Conservation (phyloP, 345 rosid species). For the Brassica incana region DNA sequence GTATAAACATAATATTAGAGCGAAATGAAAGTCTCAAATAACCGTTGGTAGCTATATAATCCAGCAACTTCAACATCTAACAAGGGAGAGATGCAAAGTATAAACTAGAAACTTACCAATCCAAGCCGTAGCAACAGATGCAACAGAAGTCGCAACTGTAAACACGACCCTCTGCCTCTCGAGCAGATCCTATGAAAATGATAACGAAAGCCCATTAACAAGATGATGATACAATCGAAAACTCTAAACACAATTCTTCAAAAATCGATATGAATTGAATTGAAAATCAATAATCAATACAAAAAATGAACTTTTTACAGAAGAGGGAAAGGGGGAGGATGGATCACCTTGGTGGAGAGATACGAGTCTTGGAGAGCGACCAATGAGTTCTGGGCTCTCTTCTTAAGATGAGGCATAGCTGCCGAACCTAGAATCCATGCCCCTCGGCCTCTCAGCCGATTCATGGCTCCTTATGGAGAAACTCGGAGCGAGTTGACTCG, state of each 20-base stretch:
- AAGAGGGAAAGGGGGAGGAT: background rate
- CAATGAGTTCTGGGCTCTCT: slow-evolving; percentile 69
- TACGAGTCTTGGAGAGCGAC: slow-evolving; percentile 78
- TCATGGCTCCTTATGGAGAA: slow-evolving; percentile 40
- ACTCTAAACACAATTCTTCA: slow-evolving; percentile 11
- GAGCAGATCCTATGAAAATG: slow-evolving; percentile 60
- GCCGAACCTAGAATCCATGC: slow-evolving; percentile 47
- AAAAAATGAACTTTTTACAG: background rate
- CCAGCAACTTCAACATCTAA: background rate
- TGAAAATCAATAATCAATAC: background rate
- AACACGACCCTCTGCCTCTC: slow-evolving; percentile 88
- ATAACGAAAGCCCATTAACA: background rate
- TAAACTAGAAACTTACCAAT: slow-evolving; percentile 50
- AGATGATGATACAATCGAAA: background rate
- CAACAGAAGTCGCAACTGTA: slow-evolving; percentile 86
- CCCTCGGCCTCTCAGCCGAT: slow-evolving; percentile 66
- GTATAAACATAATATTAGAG: background rate
- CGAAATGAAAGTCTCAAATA: background rate
- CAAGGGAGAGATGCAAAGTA: slow-evolving; percentile 6
- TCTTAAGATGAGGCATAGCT: slow-evolving; percentile 58
- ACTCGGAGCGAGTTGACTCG: slow-evolving; percentile 1
- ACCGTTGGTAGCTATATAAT: background rate
- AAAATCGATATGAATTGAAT: background rate
- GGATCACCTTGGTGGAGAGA: slow-evolving; percentile 71
- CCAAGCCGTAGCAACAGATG: slow-evolving; percentile 95